Evolutionary conservation across 352 stramenopile species (phyloP).

Genomic region (Phytophthora sp.): DNA sequence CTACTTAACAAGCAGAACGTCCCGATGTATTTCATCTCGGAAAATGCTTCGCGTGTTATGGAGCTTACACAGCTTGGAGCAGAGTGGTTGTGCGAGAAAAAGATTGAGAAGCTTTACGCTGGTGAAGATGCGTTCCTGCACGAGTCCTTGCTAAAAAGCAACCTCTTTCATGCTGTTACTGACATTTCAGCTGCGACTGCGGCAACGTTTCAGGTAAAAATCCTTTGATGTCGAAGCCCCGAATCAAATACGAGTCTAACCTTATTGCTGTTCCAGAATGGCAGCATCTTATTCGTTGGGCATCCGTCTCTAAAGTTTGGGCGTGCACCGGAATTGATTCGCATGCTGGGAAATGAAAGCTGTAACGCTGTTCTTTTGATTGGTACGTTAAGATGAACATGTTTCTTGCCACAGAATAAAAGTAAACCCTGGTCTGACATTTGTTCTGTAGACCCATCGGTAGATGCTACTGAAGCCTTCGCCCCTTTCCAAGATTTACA

Average conservation of each 20-base stretch:
- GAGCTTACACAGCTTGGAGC: constrained; percentile 61
- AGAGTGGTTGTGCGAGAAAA: constrained; percentile 88
- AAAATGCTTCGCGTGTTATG: constrained; percentile 53
- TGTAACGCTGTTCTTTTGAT: constrained; percentile 79
- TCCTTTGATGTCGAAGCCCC: too few relatives aligned
- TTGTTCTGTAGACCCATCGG: constrained; percentile 49
- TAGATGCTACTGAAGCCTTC: constrained; percentile 61
- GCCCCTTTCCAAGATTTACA: constrained; percentile 57
- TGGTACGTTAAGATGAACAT: constrained; percentile 31
- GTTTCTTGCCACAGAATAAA: not conserved
- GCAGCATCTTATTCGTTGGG: constrained; percentile 78
- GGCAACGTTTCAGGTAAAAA: constrained; percentile 60
- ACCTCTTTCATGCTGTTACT: constrained; percentile 53
- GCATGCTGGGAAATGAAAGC: constrained; percentile 58
- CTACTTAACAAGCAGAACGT: constrained; percentile 53
- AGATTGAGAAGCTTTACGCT: constrained; percentile 76
- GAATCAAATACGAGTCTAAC: too few relatives aligned
- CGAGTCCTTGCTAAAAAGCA: constrained; percentile 54
- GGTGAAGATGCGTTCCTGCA: constrained; percentile 78
- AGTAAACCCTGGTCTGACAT: not conserved
- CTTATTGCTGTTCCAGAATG: too few relatives aligned
- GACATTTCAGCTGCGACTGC: constrained; percentile 50
- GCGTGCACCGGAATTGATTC: constrained; percentile 54
- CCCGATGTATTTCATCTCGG: constrained; percentile 74
- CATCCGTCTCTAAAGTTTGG: constrained; percentile 76